Evolutionary conservation across 495 filamentous ascomycete species (phyloP).

Genomic region (Penicillium turbatum): DNA sequence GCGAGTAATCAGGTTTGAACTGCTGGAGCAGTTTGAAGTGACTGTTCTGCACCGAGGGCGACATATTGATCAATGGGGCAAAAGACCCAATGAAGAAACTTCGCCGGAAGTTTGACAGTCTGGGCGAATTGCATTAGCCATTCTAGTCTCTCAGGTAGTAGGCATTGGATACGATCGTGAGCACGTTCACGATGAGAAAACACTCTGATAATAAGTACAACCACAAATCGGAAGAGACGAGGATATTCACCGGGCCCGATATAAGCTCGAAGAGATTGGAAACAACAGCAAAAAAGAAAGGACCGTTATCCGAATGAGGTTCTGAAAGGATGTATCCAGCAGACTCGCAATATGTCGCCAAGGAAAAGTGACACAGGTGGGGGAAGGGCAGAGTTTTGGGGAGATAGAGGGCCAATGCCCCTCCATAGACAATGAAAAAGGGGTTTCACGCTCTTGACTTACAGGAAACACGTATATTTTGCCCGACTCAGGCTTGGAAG

Average conservation of each 20-base stretch:
- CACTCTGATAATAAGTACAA: background rate
- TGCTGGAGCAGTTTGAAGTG: conserved; percentile 80
- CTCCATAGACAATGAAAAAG: background rate
- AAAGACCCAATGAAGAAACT: conserved; percentile 19
- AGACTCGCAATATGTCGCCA: conserved; percentile 3
- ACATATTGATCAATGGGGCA: conserved; percentile 36
- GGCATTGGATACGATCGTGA: background rate
- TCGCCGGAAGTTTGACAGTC: conserved; percentile 22
- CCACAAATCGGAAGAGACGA: background rate
- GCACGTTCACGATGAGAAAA: background rate
- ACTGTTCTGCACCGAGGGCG: conserved; percentile 28
- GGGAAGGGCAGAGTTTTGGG: conserved; percentile 20
- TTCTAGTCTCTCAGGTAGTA: background rate
- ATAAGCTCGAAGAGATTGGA: background rate
- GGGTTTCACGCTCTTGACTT: conserved; percentile 20
- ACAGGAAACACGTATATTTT: conserved; percentile 28
- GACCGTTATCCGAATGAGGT: background rate
- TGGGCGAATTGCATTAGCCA: conserved; percentile 13
- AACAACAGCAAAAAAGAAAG: background rate
- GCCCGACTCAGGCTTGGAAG: conserved; percentile 29
- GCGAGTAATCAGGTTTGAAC: conserved; percentile 85
- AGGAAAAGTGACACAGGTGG: conserved; percentile 16
- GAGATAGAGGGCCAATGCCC: conserved; percentile 2
- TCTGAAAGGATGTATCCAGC: conserved; percentile 7
- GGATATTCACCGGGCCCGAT: background rate